These are phyloP conservation scores for Zygotorulaspora mrakii DNA, from an alignment of 1,139 yeast species.

Conservation along the genomic window DNA sequence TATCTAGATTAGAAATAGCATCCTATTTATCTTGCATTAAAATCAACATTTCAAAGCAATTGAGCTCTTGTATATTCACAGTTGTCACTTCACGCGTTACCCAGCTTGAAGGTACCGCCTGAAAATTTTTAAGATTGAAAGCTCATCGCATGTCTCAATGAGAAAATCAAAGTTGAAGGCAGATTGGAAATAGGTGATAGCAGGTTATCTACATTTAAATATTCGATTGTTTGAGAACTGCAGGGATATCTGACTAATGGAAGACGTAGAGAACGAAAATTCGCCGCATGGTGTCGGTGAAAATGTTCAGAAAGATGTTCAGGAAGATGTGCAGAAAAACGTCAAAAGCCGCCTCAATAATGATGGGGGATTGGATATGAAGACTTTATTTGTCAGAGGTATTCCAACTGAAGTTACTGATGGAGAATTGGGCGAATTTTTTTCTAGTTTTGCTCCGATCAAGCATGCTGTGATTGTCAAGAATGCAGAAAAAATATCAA, in stretches of 20 bases:
- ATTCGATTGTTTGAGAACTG: no score
- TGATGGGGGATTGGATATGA: conserved; percentile 40
- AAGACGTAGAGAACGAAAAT: conserved; percentile 6
- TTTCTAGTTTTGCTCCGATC: conserved; percentile 90
- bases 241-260: conserved; percentile 4
- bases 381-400: conserved; percentile 77
- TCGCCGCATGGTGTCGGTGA: not conserved
- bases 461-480: conserved; percentile 91
- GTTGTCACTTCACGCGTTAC: no score
- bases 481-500: conserved; percentile 65
- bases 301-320: not conserved
- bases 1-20: no score
- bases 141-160: conserved; percentile 23
- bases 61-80: no score
- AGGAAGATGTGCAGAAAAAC: not conserved
- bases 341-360: conserved; percentile 5
- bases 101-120: conserved; percentile 3
- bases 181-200: no score
- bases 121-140: conserved; percentile 18
- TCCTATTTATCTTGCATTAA: no score
- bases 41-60: no score
- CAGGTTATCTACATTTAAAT: no score
- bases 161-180: no score
- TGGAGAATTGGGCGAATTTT: conserved; percentile 75
- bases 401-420: conserved; percentile 78